Evolutionary conservation across 371 early-diverging fungal species (phyloP).

Genomic region (Chytridiales sp.): DNA sequence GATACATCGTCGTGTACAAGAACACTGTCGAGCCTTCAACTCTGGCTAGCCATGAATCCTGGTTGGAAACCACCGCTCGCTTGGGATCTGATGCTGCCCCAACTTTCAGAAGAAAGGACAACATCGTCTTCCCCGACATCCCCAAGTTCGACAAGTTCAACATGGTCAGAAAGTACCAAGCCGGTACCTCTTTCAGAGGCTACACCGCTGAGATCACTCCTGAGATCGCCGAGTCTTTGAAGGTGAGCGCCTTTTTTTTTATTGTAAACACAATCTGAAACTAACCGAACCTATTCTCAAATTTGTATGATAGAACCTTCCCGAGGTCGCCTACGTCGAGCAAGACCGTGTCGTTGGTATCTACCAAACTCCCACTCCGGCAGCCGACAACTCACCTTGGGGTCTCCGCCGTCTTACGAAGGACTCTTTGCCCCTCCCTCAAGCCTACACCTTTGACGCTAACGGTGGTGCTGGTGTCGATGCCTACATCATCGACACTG

Average conservation of each 20-base stretch:
- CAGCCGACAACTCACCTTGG: background rate
- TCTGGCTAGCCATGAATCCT: slow-evolving; percentile 11
- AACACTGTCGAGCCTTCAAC: background rate
- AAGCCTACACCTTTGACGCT: slow-evolving; percentile 21
- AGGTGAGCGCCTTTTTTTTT: too few relatives aligned
- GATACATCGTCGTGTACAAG: slow-evolving; percentile 31
- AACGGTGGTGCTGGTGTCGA: slow-evolving; percentile 31
- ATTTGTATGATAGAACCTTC: slow-evolving; percentile 2
- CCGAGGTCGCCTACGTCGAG: slow-evolving; percentile 2
- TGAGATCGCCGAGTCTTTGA: slow-evolving; percentile 15
- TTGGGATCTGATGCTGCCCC: too few relatives aligned
- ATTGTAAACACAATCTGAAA: too few relatives aligned
- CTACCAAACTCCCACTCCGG: too few relatives aligned
- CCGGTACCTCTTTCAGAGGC: slow-evolving; percentile 4
- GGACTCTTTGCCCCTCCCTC: background rate
- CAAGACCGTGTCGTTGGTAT: slow-evolving; percentile 1
- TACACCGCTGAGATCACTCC: slow-evolving; percentile 22
- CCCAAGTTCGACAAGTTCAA: slow-evolving; percentile 3
- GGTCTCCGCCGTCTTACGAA: background rate
- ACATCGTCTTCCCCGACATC: background rate
- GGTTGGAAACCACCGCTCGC: too few relatives aligned
- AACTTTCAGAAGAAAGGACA: too few relatives aligned
- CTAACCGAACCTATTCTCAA: too few relatives aligned
- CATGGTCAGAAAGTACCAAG: slow-evolving; percentile 14
- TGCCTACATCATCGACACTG: slow-evolving; percentile 71